Percentiles rank a stretch among this genome's conserved stretches.
Evolutionary conservation across 2,329 filamentous ascomycete species (phyloP).

Genomic region (Cladophialophora exuberans): DNA sequence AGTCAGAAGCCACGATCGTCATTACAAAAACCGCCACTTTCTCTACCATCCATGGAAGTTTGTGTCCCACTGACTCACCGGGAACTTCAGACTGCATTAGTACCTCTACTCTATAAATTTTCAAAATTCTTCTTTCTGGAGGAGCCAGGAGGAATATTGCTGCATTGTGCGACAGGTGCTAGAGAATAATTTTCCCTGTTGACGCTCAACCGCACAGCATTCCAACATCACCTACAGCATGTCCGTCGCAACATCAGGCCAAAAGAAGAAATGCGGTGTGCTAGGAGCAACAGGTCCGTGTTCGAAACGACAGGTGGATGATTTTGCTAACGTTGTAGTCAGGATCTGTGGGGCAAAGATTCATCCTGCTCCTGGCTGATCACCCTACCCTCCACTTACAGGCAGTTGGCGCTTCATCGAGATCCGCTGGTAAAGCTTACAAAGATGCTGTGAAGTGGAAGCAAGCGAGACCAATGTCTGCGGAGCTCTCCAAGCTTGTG

Average conservation of each 20-base stretch:
- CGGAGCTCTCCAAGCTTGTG: constrained; percentile 74
- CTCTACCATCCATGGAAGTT: too few species aligned
- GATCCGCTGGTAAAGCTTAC: constrained; percentile 92
- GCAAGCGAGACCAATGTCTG: constrained; percentile 80
- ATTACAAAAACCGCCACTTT: background rate
- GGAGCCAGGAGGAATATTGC: too few species aligned
- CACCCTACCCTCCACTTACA: constrained; percentile 87
- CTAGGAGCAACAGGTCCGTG: constrained; percentile 30
- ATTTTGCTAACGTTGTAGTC: background rate
- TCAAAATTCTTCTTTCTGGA: too few species aligned
- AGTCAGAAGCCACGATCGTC: too few species aligned
- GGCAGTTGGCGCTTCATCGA: constrained; percentile 84
- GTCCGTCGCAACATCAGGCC: background rate
- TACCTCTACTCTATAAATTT: too few species aligned
- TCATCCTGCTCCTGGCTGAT: constrained; percentile 85
- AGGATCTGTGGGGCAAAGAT: constrained; percentile 92
- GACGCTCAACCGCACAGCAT: too few species aligned
- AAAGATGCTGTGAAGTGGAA: constrained; percentile 95
- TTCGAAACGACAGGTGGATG: too few species aligned
- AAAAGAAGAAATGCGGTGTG: constrained; percentile 32
- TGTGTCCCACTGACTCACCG: background rate
- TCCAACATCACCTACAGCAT: background rate
- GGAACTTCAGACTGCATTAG: background rate
- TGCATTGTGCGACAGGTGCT: too few species aligned
- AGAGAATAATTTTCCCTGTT: too few species aligned